These are phyloP conservation scores for Dictyostelium intermedium DNA, from an alignment of 78 protist species.

Conservation along the genomic window DNA sequence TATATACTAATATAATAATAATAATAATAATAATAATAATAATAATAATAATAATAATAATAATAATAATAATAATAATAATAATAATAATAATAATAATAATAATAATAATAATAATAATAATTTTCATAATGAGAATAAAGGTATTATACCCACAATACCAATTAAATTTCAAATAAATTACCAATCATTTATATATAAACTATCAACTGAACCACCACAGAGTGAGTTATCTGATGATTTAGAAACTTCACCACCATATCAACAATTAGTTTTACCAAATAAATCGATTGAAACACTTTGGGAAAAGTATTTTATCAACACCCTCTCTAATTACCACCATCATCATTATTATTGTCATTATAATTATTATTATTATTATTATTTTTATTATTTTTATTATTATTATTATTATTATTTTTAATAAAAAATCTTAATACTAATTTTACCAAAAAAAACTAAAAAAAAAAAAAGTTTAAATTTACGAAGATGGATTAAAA, in stretches of 20 bases:
- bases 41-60: background rate
- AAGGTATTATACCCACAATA: background rate
- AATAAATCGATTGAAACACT: constrained; percentile 67
- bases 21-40: no score
- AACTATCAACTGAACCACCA: constrained; percentile 6
- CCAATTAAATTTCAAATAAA: background rate
- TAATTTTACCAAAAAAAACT: background rate
- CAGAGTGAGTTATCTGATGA: constrained; percentile 18
- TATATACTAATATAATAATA: no score
- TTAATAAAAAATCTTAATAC: background rate
- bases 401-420: background rate
- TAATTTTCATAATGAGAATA: background rate
- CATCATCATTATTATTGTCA: no score
- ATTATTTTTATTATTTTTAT: no score
- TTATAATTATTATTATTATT: background rate
- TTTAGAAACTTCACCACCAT: constrained; percentile 37
- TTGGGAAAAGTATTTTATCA: constrained; percentile 75
- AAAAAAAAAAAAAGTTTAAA: constrained; percentile 15
- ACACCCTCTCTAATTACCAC: background rate
- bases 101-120: background rate
- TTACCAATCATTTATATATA: constrained; percentile 8
- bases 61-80: background rate
- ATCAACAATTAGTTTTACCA: constrained; percentile 79
- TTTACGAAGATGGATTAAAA: constrained; percentile 75
- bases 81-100: background rate